phyloP scores from a whole-genome alignment of 2,329 filamentous ascomycete genomes.

The Microsporum ferrugineum region DNA sequence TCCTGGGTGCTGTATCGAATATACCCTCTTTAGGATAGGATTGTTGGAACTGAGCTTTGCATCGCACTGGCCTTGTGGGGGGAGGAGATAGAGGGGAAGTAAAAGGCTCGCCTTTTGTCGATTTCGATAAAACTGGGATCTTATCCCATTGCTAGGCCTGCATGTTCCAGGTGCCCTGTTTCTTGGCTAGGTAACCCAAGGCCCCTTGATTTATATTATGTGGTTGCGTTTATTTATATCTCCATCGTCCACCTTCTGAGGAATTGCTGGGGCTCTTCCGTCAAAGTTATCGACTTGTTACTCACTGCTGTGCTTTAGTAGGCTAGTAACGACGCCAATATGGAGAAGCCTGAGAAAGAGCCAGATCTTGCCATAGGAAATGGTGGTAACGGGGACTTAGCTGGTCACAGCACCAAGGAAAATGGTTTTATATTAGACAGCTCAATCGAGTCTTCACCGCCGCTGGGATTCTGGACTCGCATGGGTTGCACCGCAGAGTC shows the following conservation, averaged over 20 bases:
- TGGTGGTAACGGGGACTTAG: neutral
- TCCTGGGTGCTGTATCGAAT: neutral
- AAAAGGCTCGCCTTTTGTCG: neutral
- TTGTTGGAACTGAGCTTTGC: neutral
- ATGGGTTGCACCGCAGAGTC: conserved; percentile 31
- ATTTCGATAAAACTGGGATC: neutral
- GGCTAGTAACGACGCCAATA: neutral
- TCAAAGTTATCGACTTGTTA: neutral
- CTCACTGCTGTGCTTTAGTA: neutral
- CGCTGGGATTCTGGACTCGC: conserved; percentile 26
- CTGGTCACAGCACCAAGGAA: neutral
- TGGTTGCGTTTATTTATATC: neutral
- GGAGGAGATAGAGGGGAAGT: neutral
- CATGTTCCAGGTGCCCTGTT: neutral
- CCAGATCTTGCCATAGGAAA: neutral
- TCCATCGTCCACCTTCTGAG: neutral
- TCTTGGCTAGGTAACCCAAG: neutral
- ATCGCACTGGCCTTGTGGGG: neutral
- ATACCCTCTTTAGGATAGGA: neutral
- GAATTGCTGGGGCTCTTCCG: neutral
- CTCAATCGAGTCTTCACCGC: neutral
- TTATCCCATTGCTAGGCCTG: neutral
- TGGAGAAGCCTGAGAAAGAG: neutral
- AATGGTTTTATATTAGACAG: neutral
- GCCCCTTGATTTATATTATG: neutral